Evolutionary conservation across 1,284 basidiomycete species (phyloP), one percentile per base, ranked within the genome.

Genomic region (Limonomyces culmigenus): DNA sequence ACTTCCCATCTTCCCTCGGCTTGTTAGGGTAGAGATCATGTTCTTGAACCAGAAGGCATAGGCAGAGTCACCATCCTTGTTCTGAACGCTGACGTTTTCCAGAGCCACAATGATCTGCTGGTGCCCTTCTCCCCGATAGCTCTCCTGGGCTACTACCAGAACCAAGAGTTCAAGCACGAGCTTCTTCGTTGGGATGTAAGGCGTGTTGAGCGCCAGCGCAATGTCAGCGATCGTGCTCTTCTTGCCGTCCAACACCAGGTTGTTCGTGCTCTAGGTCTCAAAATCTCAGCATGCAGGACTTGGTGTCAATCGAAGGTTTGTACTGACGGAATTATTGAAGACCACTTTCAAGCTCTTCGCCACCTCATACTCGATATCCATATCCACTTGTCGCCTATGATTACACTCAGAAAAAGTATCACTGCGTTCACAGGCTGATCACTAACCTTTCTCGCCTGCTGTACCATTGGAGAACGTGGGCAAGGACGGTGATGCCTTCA

Each of bases 1-100:
- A 50, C 84, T 93, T 2, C 93, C 93, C 88, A 97, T 93, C 53
- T 78, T 83, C 1, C 95, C 93, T 40, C 89, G 63, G 1, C 91
- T 89, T 32, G 75, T 70, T 11, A 97, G 65, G 3, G 74, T 74
- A 27, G 62, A 61, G 47, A 92, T 84, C 41, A 93, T 63, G 1
- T 80, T 78, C 43, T 76, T 76, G 53, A 98, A 85, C 92, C 89
- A 97, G 43, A 74, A 88, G 43, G 80, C 78, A 54, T 89, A 98
- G 31, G 71, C 63, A 39, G 65, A 59, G 3, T 54, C 51, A 42
- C 43, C 39, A 49, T 75, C 75, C 51, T 67, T 66, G 43, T 83
- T 80, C 4, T 68, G 58, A 10, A 61, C 52, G 50, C 80, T 86
- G 23, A 85, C 64, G 11, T 64, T 58, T 45, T 77, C 75, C 5